Evolutionary conservation across 1,139 yeast species (phyloP), one percentile per base, ranked within the genome.

Genomic region (Meyerozyma smithsonii): DNA sequence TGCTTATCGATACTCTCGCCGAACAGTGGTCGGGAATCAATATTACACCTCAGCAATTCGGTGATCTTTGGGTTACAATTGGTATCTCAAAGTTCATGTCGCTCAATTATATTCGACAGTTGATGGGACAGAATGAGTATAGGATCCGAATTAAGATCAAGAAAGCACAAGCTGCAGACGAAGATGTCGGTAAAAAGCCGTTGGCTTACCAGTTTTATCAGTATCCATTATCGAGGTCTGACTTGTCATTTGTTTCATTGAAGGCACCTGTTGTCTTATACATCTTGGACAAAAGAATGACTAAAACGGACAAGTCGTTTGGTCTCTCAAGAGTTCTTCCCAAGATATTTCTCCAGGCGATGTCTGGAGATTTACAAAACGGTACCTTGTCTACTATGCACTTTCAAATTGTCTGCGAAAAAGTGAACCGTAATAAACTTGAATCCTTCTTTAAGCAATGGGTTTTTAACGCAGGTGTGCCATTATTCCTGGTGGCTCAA

Each of bases 11-110:
- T 42, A 79, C 88, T 0, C 62, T 94, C 28, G 86, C 98, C 0
- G 73, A 79, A 5, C 98, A 94, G 57, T 94, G 97, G 96, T 77
- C 95, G 1, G 97, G 97, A 7, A 83, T 94, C 28, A 88, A 88
- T 56, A 87, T 94, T 23, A 83, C 88, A 1, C 96, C 98, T 0
- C 77, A 77, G 44, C 73, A 81, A 1, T 77, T 83, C 59, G 80
- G 85, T 50, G 97, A 92, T 59, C 53, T 86, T n/a, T 94, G 99
- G 98, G 79, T 92, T 46, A 84, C 92, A 1, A 64, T 85, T 24
- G 98, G 97, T 4, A 81, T 94, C 43, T 78, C 96, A 0, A 77
- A 80, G 35, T 92, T 73, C 57, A 92, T 94, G 96, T 76, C 94
- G 0, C 70, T 78, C 24, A 83, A 83, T 46, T 87, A 86, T 49